phyloP scores from a whole-genome alignment of 257 asterid species.

The Nicotiana noctiflora region DNA sequence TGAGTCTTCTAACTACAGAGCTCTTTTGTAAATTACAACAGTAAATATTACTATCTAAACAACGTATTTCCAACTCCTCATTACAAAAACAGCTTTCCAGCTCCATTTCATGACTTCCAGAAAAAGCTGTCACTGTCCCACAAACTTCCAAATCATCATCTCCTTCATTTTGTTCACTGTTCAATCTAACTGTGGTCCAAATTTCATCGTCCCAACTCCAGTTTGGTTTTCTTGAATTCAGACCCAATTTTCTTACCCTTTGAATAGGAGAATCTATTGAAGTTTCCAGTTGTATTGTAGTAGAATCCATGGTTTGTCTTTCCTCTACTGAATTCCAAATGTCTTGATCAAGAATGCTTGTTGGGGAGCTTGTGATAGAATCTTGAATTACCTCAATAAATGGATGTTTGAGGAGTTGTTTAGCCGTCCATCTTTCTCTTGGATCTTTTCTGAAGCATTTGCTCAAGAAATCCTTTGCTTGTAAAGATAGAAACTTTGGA shows the following conservation, averaged over 20 bases:
- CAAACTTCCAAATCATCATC: not conserved
- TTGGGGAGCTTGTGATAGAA: constrained; percentile 38
- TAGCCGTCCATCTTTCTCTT: constrained; percentile 53
- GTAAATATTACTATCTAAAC: not conserved
- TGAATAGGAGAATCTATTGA: constrained; percentile 8
- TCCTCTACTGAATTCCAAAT: constrained; percentile 64
- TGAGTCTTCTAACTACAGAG: constrained; percentile 13
- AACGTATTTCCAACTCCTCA: constrained; percentile 8
- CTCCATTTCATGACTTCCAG: not conserved
- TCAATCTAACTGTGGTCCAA: constrained; percentile 46
- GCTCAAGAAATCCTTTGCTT: constrained; percentile 52
- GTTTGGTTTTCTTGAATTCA: constrained; percentile 22
- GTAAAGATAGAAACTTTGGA: constrained; percentile 46
- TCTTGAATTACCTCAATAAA: constrained; percentile 31
- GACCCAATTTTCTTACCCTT: constrained; percentile 26
- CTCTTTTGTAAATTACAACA: constrained; percentile 1
- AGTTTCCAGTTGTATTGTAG: not conserved
- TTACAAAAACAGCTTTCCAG: not conserved
- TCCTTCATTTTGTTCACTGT: not conserved
- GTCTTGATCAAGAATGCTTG: constrained; percentile 64
- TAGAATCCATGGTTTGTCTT: constrained; percentile 7
- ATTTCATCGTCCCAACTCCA: constrained; percentile 31
- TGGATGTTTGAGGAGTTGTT: constrained; percentile 52
- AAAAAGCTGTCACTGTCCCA: not conserved
- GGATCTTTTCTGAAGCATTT: constrained; percentile 54